Conservation (phyloP, 805 yeast genomes). For the Candida ascalaphidarum region DNA sequence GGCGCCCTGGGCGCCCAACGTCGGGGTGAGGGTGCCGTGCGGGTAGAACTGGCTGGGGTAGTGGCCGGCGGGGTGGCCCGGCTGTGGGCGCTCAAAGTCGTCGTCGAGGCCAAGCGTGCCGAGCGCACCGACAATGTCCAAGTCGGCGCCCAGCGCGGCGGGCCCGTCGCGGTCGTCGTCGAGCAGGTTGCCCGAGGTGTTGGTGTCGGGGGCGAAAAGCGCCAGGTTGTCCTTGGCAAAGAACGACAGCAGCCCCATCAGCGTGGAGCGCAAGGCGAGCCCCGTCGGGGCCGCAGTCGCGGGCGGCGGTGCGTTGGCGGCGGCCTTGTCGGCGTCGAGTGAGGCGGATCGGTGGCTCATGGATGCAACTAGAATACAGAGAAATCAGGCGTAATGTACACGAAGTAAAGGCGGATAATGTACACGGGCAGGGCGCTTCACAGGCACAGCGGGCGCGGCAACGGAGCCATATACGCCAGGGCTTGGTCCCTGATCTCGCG, state of each 20-base stretch:
- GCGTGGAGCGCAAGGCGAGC: constrained; percentile 1
- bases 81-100: constrained; percentile 12
- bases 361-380: too few species aligned
- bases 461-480: too few species aligned
- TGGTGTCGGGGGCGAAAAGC: constrained; percentile 10
- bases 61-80: neutral
- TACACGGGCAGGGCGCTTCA: too few species aligned
- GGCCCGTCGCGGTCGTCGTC: constrained; percentile 4
- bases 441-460: too few species aligned
- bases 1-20: constrained; percentile 4
- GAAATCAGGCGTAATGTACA: too few species aligned
- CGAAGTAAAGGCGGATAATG: too few species aligned
- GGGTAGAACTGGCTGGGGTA: constrained; percentile 5
- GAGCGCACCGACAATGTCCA: constrained; percentile 42
- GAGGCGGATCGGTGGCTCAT: too few species aligned
- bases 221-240: constrained; percentile 15
- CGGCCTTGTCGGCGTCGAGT: neutral
- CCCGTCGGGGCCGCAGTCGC: constrained; percentile 1
- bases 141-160: constrained; percentile 7
- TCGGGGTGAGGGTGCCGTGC: constrained; percentile 15
- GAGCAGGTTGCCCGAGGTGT: constrained; percentile 2
- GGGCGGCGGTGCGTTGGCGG: constrained; percentile 2
- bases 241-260: constrained; percentile 8
- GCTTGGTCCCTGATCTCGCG: too few species aligned
- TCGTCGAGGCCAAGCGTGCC: constrained; percentile 38